These are phyloP conservation scores for Vaccinium macrocarpon DNA, from an alignment of 148 eudicot species.

Conservation along the genomic window DNA sequence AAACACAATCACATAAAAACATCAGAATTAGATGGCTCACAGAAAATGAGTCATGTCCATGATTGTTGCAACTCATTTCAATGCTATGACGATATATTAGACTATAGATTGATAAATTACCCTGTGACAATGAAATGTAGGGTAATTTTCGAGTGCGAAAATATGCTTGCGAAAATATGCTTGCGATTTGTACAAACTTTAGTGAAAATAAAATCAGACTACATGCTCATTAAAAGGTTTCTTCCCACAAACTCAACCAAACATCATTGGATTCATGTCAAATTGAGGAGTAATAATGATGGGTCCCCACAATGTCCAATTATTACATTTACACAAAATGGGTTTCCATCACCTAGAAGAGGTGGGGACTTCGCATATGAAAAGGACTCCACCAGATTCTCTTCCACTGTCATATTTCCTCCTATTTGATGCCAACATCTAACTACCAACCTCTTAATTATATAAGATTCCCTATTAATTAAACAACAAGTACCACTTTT, in stretches of 20 bases:
- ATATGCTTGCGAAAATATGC: not conserved
- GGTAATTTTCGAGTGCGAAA: not conserved
- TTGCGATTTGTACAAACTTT: not conserved
- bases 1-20: not conserved
- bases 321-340: not conserved
- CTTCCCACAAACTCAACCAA: slow-evolving; percentile 3
- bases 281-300: not conserved
- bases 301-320: not conserved
- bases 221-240: slow-evolving; percentile 9
- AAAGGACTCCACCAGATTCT: slow-evolving; percentile 14
- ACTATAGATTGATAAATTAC: not conserved
- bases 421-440: slow-evolving; percentile 20
- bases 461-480: not conserved
- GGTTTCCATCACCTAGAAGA: not conserved
- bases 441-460: slow-evolving; percentile 13
- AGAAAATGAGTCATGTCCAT: not conserved
- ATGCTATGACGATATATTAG: not conserved
- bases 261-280: slow-evolving; percentile 8
- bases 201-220: not conserved
- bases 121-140: not conserved
- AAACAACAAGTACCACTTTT: not conserved
- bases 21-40: not conserved
- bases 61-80: not conserved
- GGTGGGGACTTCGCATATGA: slow-evolving; percentile 9
- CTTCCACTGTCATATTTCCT: not conserved